A percentile compares a stretch with the other conserved stretches of the same genome.
Conservation (phyloP, 306 rosid species). For the Sphenostylis stenocarpa region DNA sequence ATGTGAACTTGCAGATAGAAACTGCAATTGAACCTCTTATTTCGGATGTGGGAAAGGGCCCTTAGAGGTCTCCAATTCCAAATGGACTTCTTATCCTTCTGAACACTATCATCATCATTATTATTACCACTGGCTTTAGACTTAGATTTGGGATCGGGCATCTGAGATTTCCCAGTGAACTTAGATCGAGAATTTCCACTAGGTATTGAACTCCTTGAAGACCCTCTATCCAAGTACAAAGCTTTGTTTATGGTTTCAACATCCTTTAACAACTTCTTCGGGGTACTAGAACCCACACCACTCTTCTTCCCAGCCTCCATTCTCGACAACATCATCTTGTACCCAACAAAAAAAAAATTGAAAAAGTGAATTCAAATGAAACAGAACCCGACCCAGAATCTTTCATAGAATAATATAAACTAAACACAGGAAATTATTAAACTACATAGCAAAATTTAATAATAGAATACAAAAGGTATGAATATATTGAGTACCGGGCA, state of each 20-base stretch:
- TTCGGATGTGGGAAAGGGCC: constrained; percentile 68
- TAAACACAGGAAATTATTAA: neutral
- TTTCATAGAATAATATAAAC: neutral
- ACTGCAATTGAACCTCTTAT: constrained; percentile 78
- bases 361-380: constrained; percentile 27
- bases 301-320: constrained; percentile 63
- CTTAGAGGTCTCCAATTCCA: constrained; percentile 92
- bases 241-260: constrained; percentile 77
- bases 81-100: constrained; percentile 81
- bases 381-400: constrained; percentile 23
- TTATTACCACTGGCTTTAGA: constrained; percentile 31
- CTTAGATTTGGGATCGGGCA: constrained; percentile 52
- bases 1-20: constrained; percentile 81
- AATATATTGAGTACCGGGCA: constrained; percentile 44
- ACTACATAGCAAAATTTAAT: neutral
- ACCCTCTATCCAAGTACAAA: constrained; percentile 49
- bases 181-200: constrained; percentile 34
- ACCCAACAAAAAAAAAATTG: constrained; percentile 1
- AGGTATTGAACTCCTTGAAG: constrained; percentile 46
- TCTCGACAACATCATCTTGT: constrained; percentile 63
- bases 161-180: constrained; percentile 38
- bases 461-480: neutral
- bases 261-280: constrained; percentile 65
- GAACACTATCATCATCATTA: constrained; percentile 34
- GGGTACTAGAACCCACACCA: constrained; percentile 52